Percentiles rank a stretch among this genome's conserved stretches.
These are phyloP conservation scores for Suillus brevipes DNA, from an alignment of 768 basidiomycete genomes.

Conservation along the genomic window DNA sequence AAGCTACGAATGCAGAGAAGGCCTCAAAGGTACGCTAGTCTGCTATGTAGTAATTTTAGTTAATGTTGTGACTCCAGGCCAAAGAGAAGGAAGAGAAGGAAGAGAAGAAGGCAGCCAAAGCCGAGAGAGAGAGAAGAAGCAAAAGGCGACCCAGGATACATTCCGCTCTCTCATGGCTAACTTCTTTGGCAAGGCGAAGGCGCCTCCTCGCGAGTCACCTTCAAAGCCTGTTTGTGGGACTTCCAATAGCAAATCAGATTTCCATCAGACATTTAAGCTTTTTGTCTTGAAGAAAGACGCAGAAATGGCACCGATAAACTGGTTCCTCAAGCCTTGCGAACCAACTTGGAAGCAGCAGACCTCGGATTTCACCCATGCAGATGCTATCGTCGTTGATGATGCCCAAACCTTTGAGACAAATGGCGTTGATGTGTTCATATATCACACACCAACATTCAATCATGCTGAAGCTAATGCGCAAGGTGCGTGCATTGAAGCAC, in stretches of 20 bases:
- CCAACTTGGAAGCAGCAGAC: constrained; percentile 25
- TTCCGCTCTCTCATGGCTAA: constrained; percentile 74
- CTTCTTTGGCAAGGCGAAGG: constrained; percentile 72
- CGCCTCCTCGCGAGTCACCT: constrained; percentile 24
- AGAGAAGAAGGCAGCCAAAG: constrained; percentile 68
- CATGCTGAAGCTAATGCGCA: constrained; percentile 20
- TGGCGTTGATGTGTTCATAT: constrained; percentile 1
- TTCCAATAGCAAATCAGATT: constrained; percentile 55
- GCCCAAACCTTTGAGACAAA: constrained; percentile 33
- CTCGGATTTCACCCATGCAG: constrained; percentile 31
- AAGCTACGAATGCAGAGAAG: constrained; percentile 55
- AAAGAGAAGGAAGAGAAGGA: constrained; percentile 66
- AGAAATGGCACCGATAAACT: constrained; percentile 70
- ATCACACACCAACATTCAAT: constrained; percentile 22
- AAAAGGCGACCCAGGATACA: constrained; percentile 67
- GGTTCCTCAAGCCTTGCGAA: constrained; percentile 46
- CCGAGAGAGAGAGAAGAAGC: constrained; percentile 72
- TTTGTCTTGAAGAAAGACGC: constrained; percentile 79
- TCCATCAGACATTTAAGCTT: constrained; percentile 73
- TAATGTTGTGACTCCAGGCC: constrained; percentile 44
- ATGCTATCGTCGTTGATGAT: constrained; percentile 65
- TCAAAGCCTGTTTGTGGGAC: constrained; percentile 30
- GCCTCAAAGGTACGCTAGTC: constrained; percentile 26
- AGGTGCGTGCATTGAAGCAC: constrained; percentile 6
- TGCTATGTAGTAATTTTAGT: background rate